phyloP scores from a whole-genome alignment of 805 yeast genomes.

The Candida peoriensis region DNA sequence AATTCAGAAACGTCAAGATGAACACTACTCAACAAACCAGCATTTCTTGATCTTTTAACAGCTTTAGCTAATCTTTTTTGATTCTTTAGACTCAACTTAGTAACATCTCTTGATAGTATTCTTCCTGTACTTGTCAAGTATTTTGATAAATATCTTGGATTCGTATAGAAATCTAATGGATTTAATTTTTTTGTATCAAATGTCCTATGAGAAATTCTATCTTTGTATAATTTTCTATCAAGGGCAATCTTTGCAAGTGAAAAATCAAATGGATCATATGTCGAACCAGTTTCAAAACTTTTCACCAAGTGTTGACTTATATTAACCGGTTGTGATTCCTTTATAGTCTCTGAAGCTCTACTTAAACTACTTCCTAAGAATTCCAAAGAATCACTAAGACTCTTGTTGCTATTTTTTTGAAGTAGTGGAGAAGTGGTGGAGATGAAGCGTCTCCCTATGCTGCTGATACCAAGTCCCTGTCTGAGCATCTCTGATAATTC shows the following conservation, averaged over 20 bases:
- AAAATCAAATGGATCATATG: conserved; percentile 82
- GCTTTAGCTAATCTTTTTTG: conserved; percentile 54
- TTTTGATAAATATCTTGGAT: conserved; percentile 63
- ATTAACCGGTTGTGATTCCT: too few species aligned
- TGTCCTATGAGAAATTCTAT: conserved; percentile 20
- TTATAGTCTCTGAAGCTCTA: too few species aligned
- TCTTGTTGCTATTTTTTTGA: too few species aligned
- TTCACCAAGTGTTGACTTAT: too few species aligned
- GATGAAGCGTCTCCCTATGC: too few species aligned
- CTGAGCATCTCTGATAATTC: too few species aligned
- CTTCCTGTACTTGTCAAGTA: conserved; percentile 71
- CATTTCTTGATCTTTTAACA: conserved; percentile 71
- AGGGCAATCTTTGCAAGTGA: conserved; percentile 52
- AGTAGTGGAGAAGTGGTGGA: too few species aligned
- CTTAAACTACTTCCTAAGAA: too few species aligned
- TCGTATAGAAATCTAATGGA: conserved; percentile 66
- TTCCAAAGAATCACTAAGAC: too few species aligned
- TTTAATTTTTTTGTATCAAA: conserved; percentile 49
- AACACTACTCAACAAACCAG: conserved; percentile 74
- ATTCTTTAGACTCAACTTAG: conserved; percentile 7
- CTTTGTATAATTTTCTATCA: conserved; percentile 33
- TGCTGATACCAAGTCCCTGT: too few species aligned
- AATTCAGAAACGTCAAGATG: conserved; percentile 46
- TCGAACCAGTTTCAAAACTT: conserved; percentile 44
- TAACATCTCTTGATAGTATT: conserved; percentile 62